Evolutionary conservation across 2,329 filamentous ascomycete genomes (phyloP).

Genomic region (Ophiobolus disseminans): DNA sequence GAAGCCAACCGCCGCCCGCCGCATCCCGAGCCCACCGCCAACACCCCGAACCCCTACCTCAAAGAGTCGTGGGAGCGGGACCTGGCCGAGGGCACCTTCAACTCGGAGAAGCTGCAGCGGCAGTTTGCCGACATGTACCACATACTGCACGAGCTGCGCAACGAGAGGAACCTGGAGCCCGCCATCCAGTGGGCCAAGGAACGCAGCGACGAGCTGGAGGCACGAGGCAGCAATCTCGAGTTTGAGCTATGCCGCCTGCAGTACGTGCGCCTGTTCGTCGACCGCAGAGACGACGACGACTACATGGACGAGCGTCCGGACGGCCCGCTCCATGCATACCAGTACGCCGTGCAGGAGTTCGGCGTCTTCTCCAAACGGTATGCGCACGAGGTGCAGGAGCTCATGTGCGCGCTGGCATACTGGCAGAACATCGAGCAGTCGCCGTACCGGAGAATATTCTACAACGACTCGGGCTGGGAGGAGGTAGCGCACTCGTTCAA

Average conservation of each 20-base stretch:
- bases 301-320: slow-evolving; percentile 46
- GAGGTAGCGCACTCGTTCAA: slow-evolving; percentile 89
- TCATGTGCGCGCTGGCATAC: slow-evolving; percentile 83
- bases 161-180: slow-evolving; percentile 73
- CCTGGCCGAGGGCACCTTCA: slow-evolving; percentile 63
- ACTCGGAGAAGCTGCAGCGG: slow-evolving; percentile 73
- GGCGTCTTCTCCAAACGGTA: slow-evolving; percentile 77
- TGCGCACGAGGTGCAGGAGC: slow-evolving; percentile 77
- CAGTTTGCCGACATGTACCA: slow-evolving; percentile 90
- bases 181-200: slow-evolving; percentile 86
- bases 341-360: slow-evolving; percentile 80
- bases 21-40: slow-evolving; percentile 46
- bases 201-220: slow-evolving; percentile 75
- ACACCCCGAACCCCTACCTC: slow-evolving; percentile 44
- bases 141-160: slow-evolving; percentile 79
- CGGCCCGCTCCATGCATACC: slow-evolving; percentile 70
- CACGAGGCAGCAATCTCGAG: slow-evolving; percentile 87
- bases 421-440: slow-evolving; percentile 75
- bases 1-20: slow-evolving; percentile 66
- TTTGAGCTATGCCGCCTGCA: slow-evolving; percentile 92
- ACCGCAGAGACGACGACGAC: slow-evolving; percentile 57
- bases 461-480: slow-evolving; percentile 76
- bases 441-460: slow-evolving; percentile 81
- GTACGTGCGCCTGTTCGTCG: slow-evolving; percentile 82
- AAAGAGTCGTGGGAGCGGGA: slow-evolving; percentile 51